Base-by-base conservation (phyloP, 1,284 basidiomycete genomes). In the Fomitopsis palustris region DNA sequence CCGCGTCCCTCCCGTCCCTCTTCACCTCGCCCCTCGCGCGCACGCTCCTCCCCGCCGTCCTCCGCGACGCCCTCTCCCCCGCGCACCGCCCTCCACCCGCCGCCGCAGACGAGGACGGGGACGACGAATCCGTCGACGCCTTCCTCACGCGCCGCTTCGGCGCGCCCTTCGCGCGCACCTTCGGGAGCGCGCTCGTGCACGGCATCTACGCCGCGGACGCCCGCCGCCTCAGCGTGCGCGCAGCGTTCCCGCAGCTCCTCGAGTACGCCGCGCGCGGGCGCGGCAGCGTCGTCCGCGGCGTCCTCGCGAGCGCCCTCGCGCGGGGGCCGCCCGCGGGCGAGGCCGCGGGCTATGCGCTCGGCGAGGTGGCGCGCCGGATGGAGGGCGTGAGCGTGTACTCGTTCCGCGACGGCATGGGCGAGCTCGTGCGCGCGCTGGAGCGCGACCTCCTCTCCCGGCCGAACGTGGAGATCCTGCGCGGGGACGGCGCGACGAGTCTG, bases 121-220 rank as follows among this genome's bases (percentile, higher is more conserved):
- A 71, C 1, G 96, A 98, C 71, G 95, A 98, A 70, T 90, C 88
- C 3, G 80, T 98, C 19, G 87, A 96, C 65, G 73, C 82, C 0
- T 93, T 98, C 67, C 74, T 98, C 58, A 72, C 82, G 0, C 81
- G 93, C 4, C 81, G 94, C 12, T 91, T 98, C 60, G 93, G 94
- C 0, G 69, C 77, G 1, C 72, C 78, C 0, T 83, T 96, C 57
- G 92, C 95, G 0, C 81, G 85, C 10, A 82, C 83, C 4, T 81
- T 97, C 54, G 88, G 91, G 3, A 93, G 90, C 58, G 91, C 95
- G 0, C 79, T 98, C 62, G 84, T 95, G 1, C 96, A 98, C 67
- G 96, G 96, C 0, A 92, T 99, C 61, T 98, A 97, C 70, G 95
- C 94, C 0, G 86, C 93, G 0, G 94, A 96, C 67, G 85, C 93